Base-by-base conservation (phyloP, 805 yeast species). In the Isabelozyma pseudorhagii region DNA sequence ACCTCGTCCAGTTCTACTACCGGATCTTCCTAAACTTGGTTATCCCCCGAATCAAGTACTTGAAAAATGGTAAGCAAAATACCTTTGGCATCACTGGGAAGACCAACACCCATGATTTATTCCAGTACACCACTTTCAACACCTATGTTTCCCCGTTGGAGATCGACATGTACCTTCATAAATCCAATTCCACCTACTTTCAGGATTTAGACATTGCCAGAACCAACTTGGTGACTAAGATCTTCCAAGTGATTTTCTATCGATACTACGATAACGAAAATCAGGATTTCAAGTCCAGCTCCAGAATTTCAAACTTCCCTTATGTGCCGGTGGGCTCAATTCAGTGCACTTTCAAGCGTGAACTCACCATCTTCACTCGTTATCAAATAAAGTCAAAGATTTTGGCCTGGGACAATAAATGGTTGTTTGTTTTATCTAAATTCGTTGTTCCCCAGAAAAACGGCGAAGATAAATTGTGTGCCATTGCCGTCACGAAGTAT, bases 141-240 rank as follows among this genome's bases (percentile, higher is more conserved):
- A 79, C 91, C 0, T 81, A 80, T 51, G 87, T 87, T 28, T 84
- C 93, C 1, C 82, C 87, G 7, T 68, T 87, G 60, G 97, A 92
- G 62, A 83, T 89, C 61, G 97, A 92, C 66, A 80, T 88, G 72
- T 89, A 89, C 61, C 59, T 90, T 44, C 98, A 92, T 72, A 93
- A 92, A 71, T 82, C 87, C 49, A 93, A 93, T 64, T 83, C 93
- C 6, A 87, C 96, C 1, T 93, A 92, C 67, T 86, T 87, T 60
- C 69, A 75, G 15, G 97, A 92, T 56, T 72, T 89, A 62, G 97
- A 92, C 62, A 75, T 90, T 53, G 83, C 89, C 3, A 81, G 97
- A 62, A 76, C 87, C 7, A 81, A 83, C 49, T 66, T 85, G 48
- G 70, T 90, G 70, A 68, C 80, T 21, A 65, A 69, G 42, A 68